Conservation (phyloP, 1,139 yeast species). For the Debaryomyces coudertii region DNA sequence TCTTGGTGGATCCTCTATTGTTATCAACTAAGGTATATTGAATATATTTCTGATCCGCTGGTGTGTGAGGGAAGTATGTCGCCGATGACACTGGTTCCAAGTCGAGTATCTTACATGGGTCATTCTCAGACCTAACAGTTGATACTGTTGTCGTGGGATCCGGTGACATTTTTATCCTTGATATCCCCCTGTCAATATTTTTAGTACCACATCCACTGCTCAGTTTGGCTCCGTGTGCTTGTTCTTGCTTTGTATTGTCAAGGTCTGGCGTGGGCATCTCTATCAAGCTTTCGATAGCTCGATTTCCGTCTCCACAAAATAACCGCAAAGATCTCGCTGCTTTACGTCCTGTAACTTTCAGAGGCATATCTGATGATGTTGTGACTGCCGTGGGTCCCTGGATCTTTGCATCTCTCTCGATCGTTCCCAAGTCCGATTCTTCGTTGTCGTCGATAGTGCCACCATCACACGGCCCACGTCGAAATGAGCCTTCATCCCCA, state of each 20-base stretch:
- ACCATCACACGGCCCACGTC: not conserved
- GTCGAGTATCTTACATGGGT: conserved; percentile 10
- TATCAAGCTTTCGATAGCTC: conserved; percentile 13
- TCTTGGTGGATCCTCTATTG: conserved; percentile 9
- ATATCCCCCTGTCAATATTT: not conserved
- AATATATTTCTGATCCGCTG: conserved; percentile 19
- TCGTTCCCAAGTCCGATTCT: not conserved
- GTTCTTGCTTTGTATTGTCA: not conserved
- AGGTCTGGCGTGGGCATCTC: conserved; percentile 8
- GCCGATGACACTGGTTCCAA: conserved; percentile 37
- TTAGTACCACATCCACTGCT: not conserved
- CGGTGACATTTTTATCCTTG: not conserved
- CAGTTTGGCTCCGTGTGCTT: conserved; percentile 1
- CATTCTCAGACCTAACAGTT: conserved; percentile 8
- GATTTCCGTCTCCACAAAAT: conserved; percentile 31
- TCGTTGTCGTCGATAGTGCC: not conserved
- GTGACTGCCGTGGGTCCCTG: not conserved
- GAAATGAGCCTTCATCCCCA: not conserved
- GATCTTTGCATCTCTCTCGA: not conserved
- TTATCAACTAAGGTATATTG: not conserved
- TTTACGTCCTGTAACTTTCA: conserved; percentile 36
- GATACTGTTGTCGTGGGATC: not conserved
- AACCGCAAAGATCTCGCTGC: conserved; percentile 44
- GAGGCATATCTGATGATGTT: conserved; percentile 11
- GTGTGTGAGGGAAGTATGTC: conserved; percentile 38